Evolutionary conservation across 2,329 filamentous ascomycete species (phyloP).

Genomic region (Coniella vitis): DNA sequence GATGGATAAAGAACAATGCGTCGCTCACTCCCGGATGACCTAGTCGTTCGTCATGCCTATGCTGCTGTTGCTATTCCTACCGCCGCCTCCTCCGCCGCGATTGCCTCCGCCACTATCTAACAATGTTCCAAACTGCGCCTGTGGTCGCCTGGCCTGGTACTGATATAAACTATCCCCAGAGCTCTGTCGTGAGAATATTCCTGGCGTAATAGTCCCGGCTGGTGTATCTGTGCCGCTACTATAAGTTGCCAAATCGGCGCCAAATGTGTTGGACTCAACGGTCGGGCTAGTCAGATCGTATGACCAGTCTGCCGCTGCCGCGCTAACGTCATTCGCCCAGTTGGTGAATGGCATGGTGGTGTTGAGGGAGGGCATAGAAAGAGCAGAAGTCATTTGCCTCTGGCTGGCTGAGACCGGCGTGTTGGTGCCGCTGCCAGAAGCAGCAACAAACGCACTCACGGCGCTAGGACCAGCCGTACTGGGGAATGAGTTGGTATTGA

Average conservation of each 20-base stretch:
- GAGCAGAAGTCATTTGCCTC: background rate
- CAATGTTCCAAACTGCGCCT: background rate
- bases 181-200: conserved; percentile 10
- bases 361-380: conserved; percentile 9
- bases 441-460: background rate
- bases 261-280: conserved; percentile 8
- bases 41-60: conserved; percentile 11
- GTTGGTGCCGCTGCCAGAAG: conserved; percentile 1
- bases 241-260: conserved; percentile 9
- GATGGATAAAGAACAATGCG: background rate
- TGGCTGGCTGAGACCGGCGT: background rate
- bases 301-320: conserved; percentile 12
- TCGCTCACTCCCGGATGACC: background rate
- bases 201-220: conserved; percentile 2
- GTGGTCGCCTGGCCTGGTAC: conserved; percentile 9
- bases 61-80: conserved; percentile 5
- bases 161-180: conserved; percentile 9
- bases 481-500: conserved; percentile 1
- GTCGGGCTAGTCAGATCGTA: conserved; percentile 14
- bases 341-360: background rate
- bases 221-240: conserved; percentile 14
- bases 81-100: background rate
- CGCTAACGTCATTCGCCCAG: conserved; percentile 8
- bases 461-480: background rate
- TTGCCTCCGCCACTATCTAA: background rate